Evolutionary conservation across 768 basidiomycete genomes (phyloP).

Genomic region (Suillus occidentalis): DNA sequence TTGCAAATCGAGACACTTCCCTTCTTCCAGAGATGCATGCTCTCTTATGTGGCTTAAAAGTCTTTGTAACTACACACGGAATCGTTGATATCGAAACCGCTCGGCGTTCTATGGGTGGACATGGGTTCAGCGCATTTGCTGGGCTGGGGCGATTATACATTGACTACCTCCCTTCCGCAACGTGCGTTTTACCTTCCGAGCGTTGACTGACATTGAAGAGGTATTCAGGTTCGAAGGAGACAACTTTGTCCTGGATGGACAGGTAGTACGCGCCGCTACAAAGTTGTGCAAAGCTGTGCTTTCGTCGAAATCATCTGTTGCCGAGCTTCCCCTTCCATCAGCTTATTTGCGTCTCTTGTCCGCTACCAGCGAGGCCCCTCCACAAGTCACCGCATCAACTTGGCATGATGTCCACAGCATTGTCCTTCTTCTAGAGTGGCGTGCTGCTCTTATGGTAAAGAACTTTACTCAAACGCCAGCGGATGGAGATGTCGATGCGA

Average conservation of each 20-base stretch:
- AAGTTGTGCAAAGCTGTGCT: constrained; percentile 50
- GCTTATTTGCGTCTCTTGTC: constrained; percentile 57
- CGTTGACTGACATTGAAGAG: not conserved
- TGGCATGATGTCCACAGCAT: constrained; percentile 41
- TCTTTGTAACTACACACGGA: constrained; percentile 50
- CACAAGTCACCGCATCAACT: constrained; percentile 22
- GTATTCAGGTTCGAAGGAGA: constrained; percentile 68
- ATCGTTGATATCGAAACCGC: constrained; percentile 64
- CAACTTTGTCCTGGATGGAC: constrained; percentile 74
- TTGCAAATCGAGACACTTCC: constrained; percentile 57
- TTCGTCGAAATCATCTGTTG: constrained; percentile 42
- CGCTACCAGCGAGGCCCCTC: constrained; percentile 13
- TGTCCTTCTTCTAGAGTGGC: constrained; percentile 58
- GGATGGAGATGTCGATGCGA: constrained; percentile 50
- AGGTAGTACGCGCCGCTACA: constrained; percentile 70
- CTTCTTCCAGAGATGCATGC: constrained; percentile 74
- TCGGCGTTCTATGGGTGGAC: constrained; percentile 72
- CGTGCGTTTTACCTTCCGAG: constrained; percentile 40
- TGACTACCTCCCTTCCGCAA: constrained; percentile 62
- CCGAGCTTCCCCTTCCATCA: constrained; percentile 15
- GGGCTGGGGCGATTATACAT: constrained; percentile 67
- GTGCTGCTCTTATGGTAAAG: constrained; percentile 61
- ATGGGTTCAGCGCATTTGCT: constrained; percentile 70
- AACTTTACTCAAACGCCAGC: constrained; percentile 38
- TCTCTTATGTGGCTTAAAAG: constrained; percentile 67